Evolutionary conservation across 1,284 basidiomycete species (phyloP).

Genomic region (Cerioporus squamosus): DNA sequence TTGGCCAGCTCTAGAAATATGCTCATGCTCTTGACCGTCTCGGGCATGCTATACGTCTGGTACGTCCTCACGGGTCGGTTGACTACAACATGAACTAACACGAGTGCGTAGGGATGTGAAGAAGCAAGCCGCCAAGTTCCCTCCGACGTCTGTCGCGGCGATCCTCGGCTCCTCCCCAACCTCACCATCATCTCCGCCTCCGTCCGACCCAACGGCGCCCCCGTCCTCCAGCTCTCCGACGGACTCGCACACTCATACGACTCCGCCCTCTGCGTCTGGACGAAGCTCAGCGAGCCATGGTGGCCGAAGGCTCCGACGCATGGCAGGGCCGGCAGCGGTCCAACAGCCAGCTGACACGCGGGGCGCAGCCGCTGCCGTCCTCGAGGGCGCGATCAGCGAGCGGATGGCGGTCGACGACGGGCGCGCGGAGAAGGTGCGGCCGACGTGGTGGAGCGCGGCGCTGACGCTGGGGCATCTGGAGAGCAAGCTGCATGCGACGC

Average conservation of each 20-base stretch:
- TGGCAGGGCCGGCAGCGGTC: slow-evolving; percentile 74
- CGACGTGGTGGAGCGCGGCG: slow-evolving; percentile 80
- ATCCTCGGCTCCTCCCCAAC: slow-evolving; percentile 60
- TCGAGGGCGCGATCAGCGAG: slow-evolving; percentile 63
- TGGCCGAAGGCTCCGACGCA: slow-evolving; percentile 79
- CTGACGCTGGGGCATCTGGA: slow-evolving; percentile 87
- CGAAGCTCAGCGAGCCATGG: slow-evolving; percentile 78
- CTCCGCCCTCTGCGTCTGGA: slow-evolving; percentile 64
- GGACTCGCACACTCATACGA: slow-evolving; percentile 83
- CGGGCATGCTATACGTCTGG: slow-evolving; percentile 78
- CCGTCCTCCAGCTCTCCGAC: slow-evolving; percentile 76
- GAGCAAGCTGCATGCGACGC: slow-evolving; percentile 74
- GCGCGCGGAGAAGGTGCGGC: slow-evolving; percentile 44
- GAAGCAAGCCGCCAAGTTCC: slow-evolving; percentile 62
- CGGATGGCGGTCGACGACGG: slow-evolving; percentile 40
- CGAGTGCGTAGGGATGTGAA: slow-evolving; percentile 66
- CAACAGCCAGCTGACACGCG: slow-evolving; percentile 43
- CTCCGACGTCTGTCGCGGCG: slow-evolving; percentile 64
- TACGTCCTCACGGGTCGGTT: slow-evolving; percentile 41
- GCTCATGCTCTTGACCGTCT: slow-evolving; percentile 74
- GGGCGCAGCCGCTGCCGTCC: slow-evolving; percentile 46
- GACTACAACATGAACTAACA: slow-evolving; percentile 1
- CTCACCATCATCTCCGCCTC: slow-evolving; percentile 59
- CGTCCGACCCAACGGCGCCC: slow-evolving; percentile 78
- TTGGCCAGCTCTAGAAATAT: slow-evolving; percentile 67